phyloP scores from a whole-genome alignment of 2,329 filamentous ascomycete species.

The Didymella pomorum region DNA sequence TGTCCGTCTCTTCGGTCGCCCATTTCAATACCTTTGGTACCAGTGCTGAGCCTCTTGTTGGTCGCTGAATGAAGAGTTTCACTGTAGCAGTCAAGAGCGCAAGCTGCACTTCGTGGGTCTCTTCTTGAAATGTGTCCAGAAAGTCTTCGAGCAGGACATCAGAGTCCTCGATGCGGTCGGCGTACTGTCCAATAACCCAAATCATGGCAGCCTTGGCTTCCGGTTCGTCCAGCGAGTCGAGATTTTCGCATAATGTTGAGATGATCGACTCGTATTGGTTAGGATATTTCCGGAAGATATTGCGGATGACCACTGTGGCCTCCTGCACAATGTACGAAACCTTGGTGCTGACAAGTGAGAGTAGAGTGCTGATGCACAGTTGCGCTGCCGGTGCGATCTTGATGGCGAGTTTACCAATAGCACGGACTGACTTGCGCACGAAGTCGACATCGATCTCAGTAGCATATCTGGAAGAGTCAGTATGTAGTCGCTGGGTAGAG shows the following conservation, averaged over 20 bases:
- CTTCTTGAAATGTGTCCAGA: slow-evolving; percentile 89
- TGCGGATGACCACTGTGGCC: slow-evolving; percentile 96
- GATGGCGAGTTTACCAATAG: slow-evolving; percentile 97
- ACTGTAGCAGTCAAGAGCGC: slow-evolving; percentile 95
- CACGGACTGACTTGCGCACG: slow-evolving; percentile 94
- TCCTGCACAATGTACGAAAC: slow-evolving; percentile 99
- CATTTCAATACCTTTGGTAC: slow-evolving; percentile 96
- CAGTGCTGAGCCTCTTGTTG: slow-evolving; percentile 90
- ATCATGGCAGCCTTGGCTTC: slow-evolving; percentile 99
- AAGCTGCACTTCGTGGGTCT: slow-evolving; percentile 94
- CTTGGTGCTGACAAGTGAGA: slow-evolving; percentile 96
- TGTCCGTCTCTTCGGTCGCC: slow-evolving; percentile 99
- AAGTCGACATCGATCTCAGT: slow-evolving; percentile 99
- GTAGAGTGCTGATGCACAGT: slow-evolving; percentile 88
- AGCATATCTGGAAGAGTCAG: slow-evolving; percentile 66
- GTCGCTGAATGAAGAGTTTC: slow-evolving; percentile 96
- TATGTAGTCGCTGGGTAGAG: background rate
- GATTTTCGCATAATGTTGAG: slow-evolving; percentile 90
- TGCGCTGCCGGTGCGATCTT: slow-evolving; percentile 96
- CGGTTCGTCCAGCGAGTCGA: slow-evolving; percentile 95
- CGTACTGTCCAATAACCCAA: slow-evolving; percentile 99
- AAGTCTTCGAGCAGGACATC: slow-evolving; percentile 95
- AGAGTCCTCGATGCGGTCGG: slow-evolving; percentile 95
- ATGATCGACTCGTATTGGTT: slow-evolving; percentile 99
- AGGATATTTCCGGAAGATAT: slow-evolving; percentile 99